phyloP scores from a whole-genome alignment of 257 asterid genomes.

The Primulina tabacum region DNA sequence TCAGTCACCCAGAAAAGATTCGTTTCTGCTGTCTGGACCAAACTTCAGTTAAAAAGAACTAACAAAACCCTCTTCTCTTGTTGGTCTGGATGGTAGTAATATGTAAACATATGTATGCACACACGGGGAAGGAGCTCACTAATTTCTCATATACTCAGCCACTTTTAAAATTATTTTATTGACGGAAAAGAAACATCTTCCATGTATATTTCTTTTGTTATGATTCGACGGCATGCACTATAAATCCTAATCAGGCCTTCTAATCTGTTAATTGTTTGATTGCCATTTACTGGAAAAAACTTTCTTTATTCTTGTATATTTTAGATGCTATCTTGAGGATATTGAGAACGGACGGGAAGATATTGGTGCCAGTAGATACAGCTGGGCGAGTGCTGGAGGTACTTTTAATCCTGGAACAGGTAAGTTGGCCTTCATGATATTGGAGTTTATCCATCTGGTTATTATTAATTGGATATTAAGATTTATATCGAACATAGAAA shows the following conservation, averaged over 20 bases:
- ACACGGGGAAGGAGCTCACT: neutral
- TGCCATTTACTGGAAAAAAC: neutral
- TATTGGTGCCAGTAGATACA: conserved; percentile 88
- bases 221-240: conserved; percentile 14
- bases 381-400: conserved; percentile 98
- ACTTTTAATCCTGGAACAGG: conserved; percentile 85
- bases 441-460: conserved; percentile 19
- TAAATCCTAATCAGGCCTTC: conserved; percentile 8
- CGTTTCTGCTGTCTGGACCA: conserved; percentile 14
- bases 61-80: neutral
- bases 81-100: conserved; percentile 7
- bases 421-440: conserved; percentile 25
- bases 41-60: conserved; percentile 12
- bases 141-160: neutral
- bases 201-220: neutral
- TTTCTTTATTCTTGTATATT: conserved; percentile 24
- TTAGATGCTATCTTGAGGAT: conserved; percentile 71
- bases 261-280: neutral
- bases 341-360: conserved; percentile 71
- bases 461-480: conserved; percentile 24
- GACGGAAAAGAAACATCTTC: conserved; percentile 2
- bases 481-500: conserved; percentile 20
- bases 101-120: neutral
- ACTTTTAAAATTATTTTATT: conserved; percentile 4
- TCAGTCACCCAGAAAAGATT: conserved; percentile 13